A percentile compares a stretch with the other conserved stretches of the same genome.
Conservation (phyloP, 1,284 basidiomycete genomes). For the Puccinia polysora region DNA sequence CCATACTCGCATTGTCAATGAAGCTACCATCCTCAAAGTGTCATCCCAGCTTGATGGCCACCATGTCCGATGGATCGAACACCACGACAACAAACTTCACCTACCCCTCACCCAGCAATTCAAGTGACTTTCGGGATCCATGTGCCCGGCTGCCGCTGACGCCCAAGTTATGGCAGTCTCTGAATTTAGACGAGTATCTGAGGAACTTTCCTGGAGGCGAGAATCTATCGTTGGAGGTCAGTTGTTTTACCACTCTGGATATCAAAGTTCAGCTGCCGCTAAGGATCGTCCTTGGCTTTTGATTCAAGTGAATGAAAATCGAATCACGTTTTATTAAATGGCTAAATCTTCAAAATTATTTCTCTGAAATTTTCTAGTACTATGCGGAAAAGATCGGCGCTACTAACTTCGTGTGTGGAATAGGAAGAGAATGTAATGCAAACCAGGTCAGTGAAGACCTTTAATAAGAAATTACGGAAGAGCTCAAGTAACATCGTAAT, state of each 20-base stretch:
- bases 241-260: neutral
- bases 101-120: neutral
- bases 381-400: constrained; percentile 32
- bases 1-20: neutral
- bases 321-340: too few relatives aligned
- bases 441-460: constrained; percentile 30
- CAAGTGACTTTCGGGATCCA: constrained; percentile 13
- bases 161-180: constrained; percentile 32
- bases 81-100: constrained; percentile 8
- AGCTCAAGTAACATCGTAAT: too few relatives aligned
- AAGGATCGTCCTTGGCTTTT: neutral
- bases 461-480: too few relatives aligned
- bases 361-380: neutral
- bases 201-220: constrained; percentile 20
- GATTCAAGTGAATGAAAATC: neutral
- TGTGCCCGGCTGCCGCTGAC: constrained; percentile 37
- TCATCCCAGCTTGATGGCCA: neutral
- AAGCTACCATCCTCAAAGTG: neutral
- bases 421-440: constrained; percentile 34
- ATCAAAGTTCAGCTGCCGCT: neutral
- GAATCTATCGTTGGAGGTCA: constrained; percentile 24
- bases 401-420: constrained; percentile 37
- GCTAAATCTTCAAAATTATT: too few relatives aligned
- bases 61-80: neutral
- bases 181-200: constrained; percentile 34